These are phyloP conservation scores for Umbelopsis sp. DNA, from an alignment of 192 early-diverging fungal genomes.

Conservation along the genomic window DNA sequence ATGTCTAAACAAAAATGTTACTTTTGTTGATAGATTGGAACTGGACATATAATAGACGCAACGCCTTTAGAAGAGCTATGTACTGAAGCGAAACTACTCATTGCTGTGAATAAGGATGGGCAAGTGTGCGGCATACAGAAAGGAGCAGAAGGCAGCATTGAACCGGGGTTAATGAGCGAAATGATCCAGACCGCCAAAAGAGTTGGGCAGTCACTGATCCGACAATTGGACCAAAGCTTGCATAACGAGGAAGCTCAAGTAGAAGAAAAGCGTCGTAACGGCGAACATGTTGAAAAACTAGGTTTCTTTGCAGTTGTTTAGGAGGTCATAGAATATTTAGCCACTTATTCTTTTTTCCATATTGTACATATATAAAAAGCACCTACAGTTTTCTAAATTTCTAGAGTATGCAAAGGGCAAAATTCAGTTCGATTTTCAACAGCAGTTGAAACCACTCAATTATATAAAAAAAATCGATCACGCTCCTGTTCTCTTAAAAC, in stretches of 20 bases:
- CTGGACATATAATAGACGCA: slow-evolving; percentile 84
- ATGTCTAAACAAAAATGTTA: no score
- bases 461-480: background rate
- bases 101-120: slow-evolving; percentile 80
- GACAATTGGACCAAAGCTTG: slow-evolving; percentile 50
- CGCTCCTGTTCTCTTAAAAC: background rate
- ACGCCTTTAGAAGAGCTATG: slow-evolving; percentile 89
- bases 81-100: slow-evolving; percentile 75
- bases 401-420: no score
- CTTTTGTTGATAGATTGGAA: slow-evolving; percentile 66
- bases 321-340: background rate
- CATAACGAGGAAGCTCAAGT: slow-evolving; percentile 49
- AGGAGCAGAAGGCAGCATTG: slow-evolving; percentile 70
- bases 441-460: no score
- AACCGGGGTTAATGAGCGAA: slow-evolving; percentile 75
- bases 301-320: slow-evolving; percentile 59
- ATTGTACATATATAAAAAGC: slow-evolving; percentile 12
- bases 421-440: no score
- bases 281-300: slow-evolving; percentile 51
- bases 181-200: slow-evolving; percentile 71
- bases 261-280: slow-evolving; percentile 43
- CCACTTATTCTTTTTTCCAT: background rate
- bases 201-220: slow-evolving; percentile 51
- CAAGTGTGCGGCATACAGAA: slow-evolving; percentile 91
- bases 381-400: background rate